Evolutionary conservation across 768 basidiomycete species (phyloP).

Genomic region (Kwoniella mangroviensis): DNA sequence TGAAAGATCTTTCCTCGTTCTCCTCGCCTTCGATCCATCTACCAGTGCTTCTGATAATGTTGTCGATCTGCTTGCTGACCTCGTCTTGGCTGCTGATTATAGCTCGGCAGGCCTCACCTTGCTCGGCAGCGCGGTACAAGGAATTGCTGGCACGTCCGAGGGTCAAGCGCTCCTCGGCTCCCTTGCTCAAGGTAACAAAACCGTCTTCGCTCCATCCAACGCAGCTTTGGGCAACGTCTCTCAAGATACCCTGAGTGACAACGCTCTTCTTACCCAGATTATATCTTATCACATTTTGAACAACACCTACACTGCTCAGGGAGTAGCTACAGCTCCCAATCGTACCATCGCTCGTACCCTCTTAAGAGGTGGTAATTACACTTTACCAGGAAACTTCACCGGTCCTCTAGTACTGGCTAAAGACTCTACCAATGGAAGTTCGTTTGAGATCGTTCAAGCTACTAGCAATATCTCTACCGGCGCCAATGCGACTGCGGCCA

Average conservation of each 20-base stretch:
- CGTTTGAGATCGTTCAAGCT: slow-evolving; percentile 63
- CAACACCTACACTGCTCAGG: slow-evolving; percentile 62
- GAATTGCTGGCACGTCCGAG: slow-evolving; percentile 61
- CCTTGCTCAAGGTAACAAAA: slow-evolving; percentile 55
- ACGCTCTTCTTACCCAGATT: slow-evolving; percentile 61
- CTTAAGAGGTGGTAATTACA: slow-evolving; percentile 63
- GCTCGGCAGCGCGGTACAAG: slow-evolving; percentile 59
- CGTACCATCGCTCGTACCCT: slow-evolving; percentile 70
- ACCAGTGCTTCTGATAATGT: no score
- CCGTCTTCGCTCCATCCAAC: slow-evolving; percentile 68
- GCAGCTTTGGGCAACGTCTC: slow-evolving; percentile 61
- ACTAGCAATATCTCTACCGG: slow-evolving; percentile 59
- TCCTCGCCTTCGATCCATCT: no score
- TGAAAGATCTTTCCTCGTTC: no score
- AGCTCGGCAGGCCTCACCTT: slow-evolving; percentile 18
- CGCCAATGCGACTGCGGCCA: slow-evolving; percentile 43
- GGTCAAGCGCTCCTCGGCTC: slow-evolving; percentile 62
- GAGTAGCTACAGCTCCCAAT: slow-evolving; percentile 63
- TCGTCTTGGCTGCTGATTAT: background rate
- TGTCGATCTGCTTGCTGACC: background rate
- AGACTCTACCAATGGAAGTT: slow-evolving; percentile 56
- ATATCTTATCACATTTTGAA: slow-evolving; percentile 62
- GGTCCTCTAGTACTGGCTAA: slow-evolving; percentile 48
- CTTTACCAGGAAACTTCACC: slow-evolving; percentile 65
- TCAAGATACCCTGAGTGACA: slow-evolving; percentile 56